Evolutionary conservation across 208 protist genomes (phyloP), one percentile per base, ranked within the genome.

Genomic region (Acanthamoeba triangularis): DNA sequence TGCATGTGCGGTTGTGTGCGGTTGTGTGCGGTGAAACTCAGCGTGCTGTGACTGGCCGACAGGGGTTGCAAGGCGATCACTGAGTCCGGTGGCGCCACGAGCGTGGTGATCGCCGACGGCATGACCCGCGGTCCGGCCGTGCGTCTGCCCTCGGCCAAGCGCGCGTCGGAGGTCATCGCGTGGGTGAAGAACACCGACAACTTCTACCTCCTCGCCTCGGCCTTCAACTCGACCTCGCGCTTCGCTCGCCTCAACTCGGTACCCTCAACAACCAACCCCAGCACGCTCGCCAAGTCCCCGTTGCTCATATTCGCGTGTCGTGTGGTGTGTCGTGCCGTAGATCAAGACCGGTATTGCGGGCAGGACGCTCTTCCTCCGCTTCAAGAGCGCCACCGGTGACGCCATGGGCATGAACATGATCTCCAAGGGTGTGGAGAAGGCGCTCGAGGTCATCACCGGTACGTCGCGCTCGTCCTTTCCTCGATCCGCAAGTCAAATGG

Each of bases 341-440:
- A 88, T 94, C 25, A 95, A 97, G 47, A 98, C 97, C 95, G 95
- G 98, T 35, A 98, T 99, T n/a, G 98, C 98, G 5, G 99, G 99
- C 23, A 96, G 97, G 76, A 98, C 98, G 49, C 98, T 99, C 33
- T 99, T 99, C 95, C 92, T 99, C 54, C 98, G 99, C 72, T 99
- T 99, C 97, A 96, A 96, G 74, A 65, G 52, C 76, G 33, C 52
- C 16, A 98, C 97, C 49, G 99, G 99, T 25, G 99, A 99, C 97
- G 99, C 99, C 25, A 99, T 99, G 99, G 99, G 99, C 33, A 99
- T 99, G 99, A 99, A 99, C 97, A 99, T 99, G 99, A 98, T 99
- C 90, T 99, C 98, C 33, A 99, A 99, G 96, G 99, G 98, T 65
- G 98, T 98, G 41, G 98, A 99, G 87, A 98, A 99, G 92, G 98